Evolutionary conservation across 176 grass and related monocot species (phyloP), one percentile per base, ranked within the genome.

Genomic region (Eleusine indica): DNA sequence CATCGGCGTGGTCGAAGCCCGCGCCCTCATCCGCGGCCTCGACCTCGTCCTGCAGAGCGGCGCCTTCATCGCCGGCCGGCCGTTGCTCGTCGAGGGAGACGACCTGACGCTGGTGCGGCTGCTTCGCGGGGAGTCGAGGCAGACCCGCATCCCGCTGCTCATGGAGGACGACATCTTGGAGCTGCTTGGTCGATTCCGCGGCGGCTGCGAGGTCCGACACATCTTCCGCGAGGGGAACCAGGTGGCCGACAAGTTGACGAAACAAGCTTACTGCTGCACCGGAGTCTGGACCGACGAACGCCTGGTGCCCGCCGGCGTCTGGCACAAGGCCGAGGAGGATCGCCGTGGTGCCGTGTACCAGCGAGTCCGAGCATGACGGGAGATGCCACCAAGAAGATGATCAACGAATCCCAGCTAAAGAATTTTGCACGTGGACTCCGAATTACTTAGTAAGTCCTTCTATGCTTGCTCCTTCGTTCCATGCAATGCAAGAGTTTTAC

Each of bases 211-310:
- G 5, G 58, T 78, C 2, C 57, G 5, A 0, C 75, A 77, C 21
- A 10, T 77, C 56, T 77, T 22, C 13, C 56, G 75, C 5, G 75
- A 77, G 39, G 38, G 75, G 0, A 77, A 77, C 40, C 75, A 77
- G 39, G 75, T 77, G 5, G 39, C 75, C 0, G 9, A 77, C n/a
- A 39, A 3, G 21, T 56, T 77, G 12, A 63, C 57, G 56, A 58
- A 30, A 3, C 18, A 70, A 7, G 67, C 67, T 3, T n/a, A 43
- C 67, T 38, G 38, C 0, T 21, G 39, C 18, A 8, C 7, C 0
- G 18, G 9, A 1, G 67, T 43, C 1, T 43, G 68, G 68, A 22
- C 21, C 39, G 18, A 2, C 38, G 1, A 10, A 1, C 7, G 7
- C 0, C 5, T 43, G 18, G 18, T 70, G 7, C 68, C 68, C 4